Base-by-base conservation (phyloP, 768 basidiomycete genomes). In the Cystobasidium ongulense region DNA sequence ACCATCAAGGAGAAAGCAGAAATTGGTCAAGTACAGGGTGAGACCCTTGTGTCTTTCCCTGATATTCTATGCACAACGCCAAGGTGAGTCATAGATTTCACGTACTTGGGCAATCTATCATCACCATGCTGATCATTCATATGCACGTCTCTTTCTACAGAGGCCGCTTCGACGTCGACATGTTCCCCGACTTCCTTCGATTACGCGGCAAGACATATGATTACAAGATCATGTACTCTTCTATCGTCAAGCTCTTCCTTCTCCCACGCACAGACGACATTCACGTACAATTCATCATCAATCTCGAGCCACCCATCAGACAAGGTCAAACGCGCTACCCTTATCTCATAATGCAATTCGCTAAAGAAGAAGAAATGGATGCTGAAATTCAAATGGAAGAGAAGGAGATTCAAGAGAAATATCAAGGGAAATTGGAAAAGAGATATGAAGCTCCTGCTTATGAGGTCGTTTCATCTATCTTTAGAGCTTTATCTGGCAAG, bases 121-220 rank as follows among this genome's bases (percentile, higher is more conserved):
- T 67, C 25, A 18, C 41, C 21, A 52, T 66, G 36, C 18, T 21
- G 39, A 23, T 29, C 17, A 17, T 67, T 35, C 25, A 17, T 64
- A 17, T 29, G 23, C 17, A 21, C 36, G 35, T 31, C 13, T 4
- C 2, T 31, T 13, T 64, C 7, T 38, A 53, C 74, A 88, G 95
- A 85, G 94, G 95, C 66, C 88, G 92, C 68, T 96, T 94, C 81
- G 94, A 97, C 78, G 89, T 99, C 82, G 96, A 98, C 82, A 92
- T 99, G 90, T 97, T 91, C 84, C 88, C 88, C 29, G 90, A 91
- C 66, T 98, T 93, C 83, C 81, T 99, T 79, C 88, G 96, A 52
- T 83, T 98, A 36, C 89, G 93, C n/a, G 96, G 96, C 65, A 96
- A 97, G 83, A 97, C 94, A 0, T 98, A 98, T 82, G 96, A 99